Evolutionary conservation across 163 green algal genomes (phyloP), one percentile per base, ranked within the genome.

Genomic region (Trebouxia gelatinosa): DNA sequence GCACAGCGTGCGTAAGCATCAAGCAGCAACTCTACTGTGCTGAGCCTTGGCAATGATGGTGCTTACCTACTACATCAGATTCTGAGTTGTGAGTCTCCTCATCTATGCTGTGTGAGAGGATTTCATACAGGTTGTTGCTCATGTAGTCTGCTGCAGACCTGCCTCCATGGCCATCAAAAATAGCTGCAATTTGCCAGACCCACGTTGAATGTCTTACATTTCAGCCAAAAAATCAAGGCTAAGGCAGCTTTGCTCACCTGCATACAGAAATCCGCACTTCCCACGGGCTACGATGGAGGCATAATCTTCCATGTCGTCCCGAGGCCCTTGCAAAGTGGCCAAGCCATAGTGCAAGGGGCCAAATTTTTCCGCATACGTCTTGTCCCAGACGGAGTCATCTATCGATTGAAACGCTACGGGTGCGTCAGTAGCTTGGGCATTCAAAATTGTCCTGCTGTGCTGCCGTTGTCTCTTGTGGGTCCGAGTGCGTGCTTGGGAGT

Each of bases 291-390:
- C 75, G 7, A 91, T 74, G 31, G 78, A 50, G 5, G 46, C 58
- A 19, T 84, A 89, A 54, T 94, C 90, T 74, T 94, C 89, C 90
- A 94, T 94, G 6, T 75, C 84, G 26, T 88, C 78, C 34, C 90
- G 78, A 46, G 85, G 86, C 0, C 90, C 89, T 66, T 92, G 90
- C 51, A 86, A 21, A 11, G 58, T 46, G 11, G 38, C 48, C 16
- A 78, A 38, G 32, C 79, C 79, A 68, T 74, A 81, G 4, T 67
- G 26, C 21, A 84, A 40, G 6, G 35, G 50, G 32, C 74, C 80
- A 67, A 58, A 78, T 21, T 35, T 17, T 1, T 78, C 80, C 26
- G 26, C 40, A 46, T 81, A 85, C 61, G 78, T 81, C 6, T 70
- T 37, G 28, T 85, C 75, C 80, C 80, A 85, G 5, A 40, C 61